Conservation (phyloP, 2,329 filamentous ascomycete species). For the Eurotiales sp. region DNA sequence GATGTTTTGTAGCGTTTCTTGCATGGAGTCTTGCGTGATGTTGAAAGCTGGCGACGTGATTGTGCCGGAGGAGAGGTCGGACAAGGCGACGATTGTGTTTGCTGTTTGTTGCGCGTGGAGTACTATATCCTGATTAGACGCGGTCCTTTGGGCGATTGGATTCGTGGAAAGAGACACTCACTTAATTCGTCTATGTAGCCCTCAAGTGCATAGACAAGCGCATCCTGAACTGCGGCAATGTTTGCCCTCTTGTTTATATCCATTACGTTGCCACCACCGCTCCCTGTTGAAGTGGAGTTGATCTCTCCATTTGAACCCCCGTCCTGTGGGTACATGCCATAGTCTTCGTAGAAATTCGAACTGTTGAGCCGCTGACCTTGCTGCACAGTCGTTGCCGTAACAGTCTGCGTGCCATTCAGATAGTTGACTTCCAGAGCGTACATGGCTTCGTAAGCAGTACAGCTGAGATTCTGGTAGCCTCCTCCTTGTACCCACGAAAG, state of each 20-base stretch:
- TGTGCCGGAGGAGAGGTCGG: background rate
- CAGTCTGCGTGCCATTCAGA: background rate
- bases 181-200: conserved; percentile 6
- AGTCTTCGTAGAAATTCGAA: conserved; percentile 8
- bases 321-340: conserved; percentile 1
- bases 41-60: conserved; percentile 7
- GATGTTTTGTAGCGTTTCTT: conserved; percentile 13
- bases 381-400: background rate
- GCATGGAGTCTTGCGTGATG: conserved; percentile 6
- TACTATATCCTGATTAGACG: background rate
- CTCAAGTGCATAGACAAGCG: conserved; percentile 2
- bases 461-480: conserved; percentile 6
- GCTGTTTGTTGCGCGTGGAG: conserved; percentile 3
- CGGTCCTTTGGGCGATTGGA: background rate
- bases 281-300: background rate
- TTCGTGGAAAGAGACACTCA: background rate
- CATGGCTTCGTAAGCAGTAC: conserved; percentile 8
- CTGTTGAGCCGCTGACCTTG: background rate
- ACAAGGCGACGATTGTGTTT: conserved; percentile 9
- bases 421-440: conserved; percentile 2
- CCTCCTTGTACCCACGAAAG: conserved; percentile 1
- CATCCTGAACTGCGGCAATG: conserved; percentile 6
- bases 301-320: background rate
- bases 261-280: conserved; percentile 1
- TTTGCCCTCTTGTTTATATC: conserved; percentile 10